Evolutionary conservation across 1,139 yeast genomes (phyloP), one percentile per base, ranked within the genome.

Genomic region (Scheffersomyces insectosa): DNA sequence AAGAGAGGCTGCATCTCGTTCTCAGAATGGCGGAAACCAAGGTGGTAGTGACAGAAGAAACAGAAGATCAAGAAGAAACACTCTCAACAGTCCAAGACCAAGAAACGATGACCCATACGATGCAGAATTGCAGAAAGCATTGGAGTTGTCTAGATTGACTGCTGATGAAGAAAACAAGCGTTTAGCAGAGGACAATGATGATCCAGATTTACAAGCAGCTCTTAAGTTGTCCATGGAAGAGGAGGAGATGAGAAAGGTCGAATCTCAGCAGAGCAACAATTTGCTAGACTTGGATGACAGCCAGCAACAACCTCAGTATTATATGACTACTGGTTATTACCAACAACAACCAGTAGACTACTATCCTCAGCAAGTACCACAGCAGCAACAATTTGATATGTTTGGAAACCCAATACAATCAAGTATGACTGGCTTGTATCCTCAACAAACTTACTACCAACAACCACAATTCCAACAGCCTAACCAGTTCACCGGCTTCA

Each of bases 181-280:
- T 30, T 51, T 55, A 29, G 50, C 41, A 8, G 52, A 46, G 39
- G 90, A 83, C 45, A 52, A 70, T 37, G 73, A 76, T 28, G 91
- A 86, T 54, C 88, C 86, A 25, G 95, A 88, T 37, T 72, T 91
- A 49, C 81, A 80, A 48, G 83, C 87, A 40, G 98, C 98, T 1
- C 75, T 91, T 51, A 84, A 85, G 65, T 77, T 93, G 55, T 85
- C 95, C 33, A 73, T 84, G 62, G 97, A 90, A 65, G 98, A 93
- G 60, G 96, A 90, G 56, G 95, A 85, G 63, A 75, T 85, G 77
- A 79, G 83, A 57, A 80, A 77, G 54, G 69, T 72, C 50, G 73
- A 70, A 48, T 71, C 68, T 42, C 64, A 64, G 41, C 80, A 77
- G 47, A 71, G 74, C 50, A 69, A 67, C 33, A 82, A 82, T 56